Percentiles rank a stretch among this genome's conserved stretches.
Evolutionary conservation across 148 eudicot species (phyloP).

Genomic region (Fallopia convolvulus): DNA sequence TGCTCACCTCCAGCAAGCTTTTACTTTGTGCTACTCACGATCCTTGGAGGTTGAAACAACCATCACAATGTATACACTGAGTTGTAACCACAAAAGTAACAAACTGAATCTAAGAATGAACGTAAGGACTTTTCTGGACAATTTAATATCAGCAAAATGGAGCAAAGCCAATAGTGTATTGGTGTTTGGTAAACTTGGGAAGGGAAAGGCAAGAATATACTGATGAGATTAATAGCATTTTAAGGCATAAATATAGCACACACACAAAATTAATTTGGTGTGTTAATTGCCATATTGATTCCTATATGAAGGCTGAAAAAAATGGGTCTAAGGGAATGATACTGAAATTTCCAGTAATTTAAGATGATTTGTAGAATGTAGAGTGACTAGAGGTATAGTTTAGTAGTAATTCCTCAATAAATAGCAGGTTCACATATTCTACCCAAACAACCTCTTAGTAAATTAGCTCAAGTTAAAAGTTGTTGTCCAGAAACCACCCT

Average conservation of each 20-base stretch:
- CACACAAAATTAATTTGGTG: too few relatives aligned
- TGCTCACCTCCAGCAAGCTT: not conserved
- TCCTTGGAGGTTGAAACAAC: not conserved
- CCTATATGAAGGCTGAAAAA: not conserved
- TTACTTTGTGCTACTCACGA: not conserved
- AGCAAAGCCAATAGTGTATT: not conserved
- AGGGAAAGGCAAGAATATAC: too few relatives aligned
- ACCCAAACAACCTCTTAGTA: not conserved
- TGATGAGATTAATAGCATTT: too few relatives aligned
- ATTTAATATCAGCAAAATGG: not conserved
- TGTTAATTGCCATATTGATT: not conserved
- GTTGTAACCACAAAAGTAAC: not conserved
- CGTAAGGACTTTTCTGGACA: not conserved
- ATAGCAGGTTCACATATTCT: not conserved
- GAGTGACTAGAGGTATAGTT: not conserved
- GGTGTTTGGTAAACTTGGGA: too few relatives aligned
- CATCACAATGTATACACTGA: not conserved
- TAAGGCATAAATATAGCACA: too few relatives aligned
- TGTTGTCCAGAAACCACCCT: constrained; percentile 69
- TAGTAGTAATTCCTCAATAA: not conserved
- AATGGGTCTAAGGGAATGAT: not conserved
- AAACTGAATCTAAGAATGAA: not conserved
- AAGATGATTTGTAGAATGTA: not conserved
- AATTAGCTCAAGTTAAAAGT: constrained; percentile 30
- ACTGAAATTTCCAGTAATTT: not conserved